Evolutionary conservation across 2,329 filamentous ascomycete species (phyloP).

Genomic region (Cladorrhinum sp.): DNA sequence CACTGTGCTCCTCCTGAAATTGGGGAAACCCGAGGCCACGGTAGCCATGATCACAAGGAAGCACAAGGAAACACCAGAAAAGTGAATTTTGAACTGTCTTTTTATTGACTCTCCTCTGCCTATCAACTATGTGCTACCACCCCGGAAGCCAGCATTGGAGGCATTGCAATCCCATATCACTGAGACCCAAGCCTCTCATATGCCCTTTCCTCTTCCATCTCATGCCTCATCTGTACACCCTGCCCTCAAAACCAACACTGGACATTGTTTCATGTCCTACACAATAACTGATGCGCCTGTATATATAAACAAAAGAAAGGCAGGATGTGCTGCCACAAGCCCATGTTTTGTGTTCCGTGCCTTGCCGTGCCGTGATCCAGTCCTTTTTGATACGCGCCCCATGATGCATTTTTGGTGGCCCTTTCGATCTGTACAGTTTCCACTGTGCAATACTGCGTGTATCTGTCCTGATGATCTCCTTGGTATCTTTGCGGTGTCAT

Average conservation of each 20-base stretch:
- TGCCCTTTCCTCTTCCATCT: not conserved
- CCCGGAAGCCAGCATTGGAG: not conserved
- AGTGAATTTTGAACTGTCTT: not conserved
- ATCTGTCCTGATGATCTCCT: not conserved
- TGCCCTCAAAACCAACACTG: not conserved
- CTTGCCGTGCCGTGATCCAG: slow-evolving; percentile 3
- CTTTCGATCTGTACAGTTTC: not conserved
- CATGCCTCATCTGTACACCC: not conserved
- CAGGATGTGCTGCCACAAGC: not conserved
- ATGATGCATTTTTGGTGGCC: not conserved
- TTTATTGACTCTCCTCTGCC: not conserved
- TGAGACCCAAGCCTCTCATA: not conserved
- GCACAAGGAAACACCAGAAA: not conserved
- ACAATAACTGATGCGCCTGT: not conserved
- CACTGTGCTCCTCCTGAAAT: not conserved
- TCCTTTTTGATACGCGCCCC: not conserved
- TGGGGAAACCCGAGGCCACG: not conserved
- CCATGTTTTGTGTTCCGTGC: not conserved
- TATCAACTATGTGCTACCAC: not conserved
- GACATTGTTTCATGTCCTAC: not conserved
- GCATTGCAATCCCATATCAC: not conserved
- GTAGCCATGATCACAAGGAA: not conserved
- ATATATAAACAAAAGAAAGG: slow-evolving; percentile 10
- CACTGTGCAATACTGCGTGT: not conserved
- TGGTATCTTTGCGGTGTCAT: not conserved